Conservation (phyloP, 2,329 filamentous ascomycete species). For the Epichloe gansuensis region DNA sequence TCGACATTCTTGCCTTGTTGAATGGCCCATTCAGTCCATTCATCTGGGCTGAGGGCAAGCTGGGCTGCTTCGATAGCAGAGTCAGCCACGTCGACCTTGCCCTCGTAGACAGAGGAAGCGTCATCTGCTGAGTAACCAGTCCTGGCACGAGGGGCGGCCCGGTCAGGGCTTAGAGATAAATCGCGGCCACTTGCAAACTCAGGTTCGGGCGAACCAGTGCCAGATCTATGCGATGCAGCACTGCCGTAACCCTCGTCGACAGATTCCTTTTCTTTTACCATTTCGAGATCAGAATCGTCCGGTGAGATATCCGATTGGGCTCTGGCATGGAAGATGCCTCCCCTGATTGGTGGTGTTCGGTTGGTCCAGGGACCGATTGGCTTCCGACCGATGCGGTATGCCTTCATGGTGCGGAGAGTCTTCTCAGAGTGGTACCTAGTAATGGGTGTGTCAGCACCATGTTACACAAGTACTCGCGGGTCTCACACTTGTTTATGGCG, state of each 20-base stretch:
- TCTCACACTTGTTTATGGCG: not conserved
- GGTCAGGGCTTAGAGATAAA: not conserved
- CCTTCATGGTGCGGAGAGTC: conserved; percentile 43
- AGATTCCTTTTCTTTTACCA: conserved; percentile 6
- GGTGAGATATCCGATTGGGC: conserved; percentile 3
- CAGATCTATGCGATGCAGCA: conserved; percentile 5
- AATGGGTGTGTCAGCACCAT: conserved; percentile 8
- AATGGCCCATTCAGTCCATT: conserved; percentile 24
- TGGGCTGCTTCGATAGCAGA: not conserved
- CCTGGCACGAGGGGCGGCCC: conserved; percentile 1
- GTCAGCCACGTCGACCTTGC: not conserved
- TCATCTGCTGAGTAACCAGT: not conserved
- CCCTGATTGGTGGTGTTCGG: conserved; percentile 46
- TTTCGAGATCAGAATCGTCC: conserved; percentile 8
- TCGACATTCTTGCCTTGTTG: conserved; percentile 22
- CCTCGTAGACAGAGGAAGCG: not conserved
- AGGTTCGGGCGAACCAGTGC: conserved; percentile 2
- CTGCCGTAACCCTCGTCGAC: conserved; percentile 7
- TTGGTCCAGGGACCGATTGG: conserved; percentile 42
- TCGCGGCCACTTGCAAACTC: not conserved
- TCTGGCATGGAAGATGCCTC: conserved; percentile 21
- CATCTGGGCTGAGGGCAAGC: conserved; percentile 7
- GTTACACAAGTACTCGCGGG: not conserved
- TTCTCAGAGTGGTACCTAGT: conserved; percentile 42
- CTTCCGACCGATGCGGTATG: conserved; percentile 46